phyloP scores from a whole-genome alignment of 1,284 basidiomycete species.

The Trametes versicolor region DNA sequence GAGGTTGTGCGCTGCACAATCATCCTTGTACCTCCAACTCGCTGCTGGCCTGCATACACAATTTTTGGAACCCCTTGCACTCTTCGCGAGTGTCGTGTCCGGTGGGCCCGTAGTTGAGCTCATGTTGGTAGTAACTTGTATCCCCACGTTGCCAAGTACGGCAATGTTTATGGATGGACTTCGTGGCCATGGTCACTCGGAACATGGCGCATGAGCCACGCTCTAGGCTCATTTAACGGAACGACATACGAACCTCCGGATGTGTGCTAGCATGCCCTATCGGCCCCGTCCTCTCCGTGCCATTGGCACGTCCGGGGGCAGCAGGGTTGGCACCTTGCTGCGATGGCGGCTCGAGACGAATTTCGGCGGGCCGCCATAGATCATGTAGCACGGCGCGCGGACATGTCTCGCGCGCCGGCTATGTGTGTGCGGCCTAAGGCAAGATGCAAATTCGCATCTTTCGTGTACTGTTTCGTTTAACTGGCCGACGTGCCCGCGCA shows the following conservation, averaged over 20 bases:
- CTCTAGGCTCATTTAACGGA: too few species aligned
- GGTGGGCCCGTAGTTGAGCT: background rate
- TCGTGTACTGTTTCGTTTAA: too few species aligned
- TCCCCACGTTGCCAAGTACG: too few species aligned
- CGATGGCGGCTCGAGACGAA: background rate
- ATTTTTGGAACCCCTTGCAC: background rate
- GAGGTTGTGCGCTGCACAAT: background rate
- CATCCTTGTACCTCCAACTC: background rate
- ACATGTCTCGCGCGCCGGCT: too few species aligned
- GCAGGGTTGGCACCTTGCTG: background rate
- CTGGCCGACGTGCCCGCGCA: too few species aligned
- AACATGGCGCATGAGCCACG: too few species aligned
- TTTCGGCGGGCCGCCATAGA: background rate
- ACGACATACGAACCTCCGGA: too few species aligned
- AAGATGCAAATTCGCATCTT: too few species aligned
- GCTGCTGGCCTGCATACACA: background rate
- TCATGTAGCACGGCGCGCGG: background rate
- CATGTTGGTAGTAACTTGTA: background rate
- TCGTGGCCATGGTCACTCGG: too few species aligned
- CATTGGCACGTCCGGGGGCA: background rate
- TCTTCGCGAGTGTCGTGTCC: background rate
- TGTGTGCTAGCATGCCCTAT: constrained; percentile 1
- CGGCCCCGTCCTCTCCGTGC: constrained; percentile 1
- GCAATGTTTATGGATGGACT: too few species aligned
- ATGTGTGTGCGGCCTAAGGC: too few species aligned